phyloP scores from a whole-genome alignment of 176 grass and related monocot species.

The Zoysia pacifica region DNA sequence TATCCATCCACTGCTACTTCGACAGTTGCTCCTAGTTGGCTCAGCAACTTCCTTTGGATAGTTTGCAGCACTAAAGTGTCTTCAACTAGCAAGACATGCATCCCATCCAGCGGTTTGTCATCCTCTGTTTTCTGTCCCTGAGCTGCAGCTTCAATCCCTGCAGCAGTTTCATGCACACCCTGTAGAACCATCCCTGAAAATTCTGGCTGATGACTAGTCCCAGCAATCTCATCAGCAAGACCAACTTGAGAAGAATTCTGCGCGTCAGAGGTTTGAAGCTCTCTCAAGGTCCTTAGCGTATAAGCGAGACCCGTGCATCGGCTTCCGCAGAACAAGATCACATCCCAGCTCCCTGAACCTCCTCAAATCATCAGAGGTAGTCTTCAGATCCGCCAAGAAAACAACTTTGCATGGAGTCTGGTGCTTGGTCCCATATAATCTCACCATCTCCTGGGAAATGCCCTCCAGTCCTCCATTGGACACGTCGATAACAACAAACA shows the following conservation, averaged over 20 bases:
- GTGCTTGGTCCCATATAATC: slow-evolving; percentile 23
- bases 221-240: background rate
- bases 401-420: slow-evolving; percentile 53
- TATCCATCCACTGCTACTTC: slow-evolving; percentile 53
- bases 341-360: slow-evolving; percentile 36
- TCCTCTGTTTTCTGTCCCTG: slow-evolving; percentile 15
- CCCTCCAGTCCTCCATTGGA: slow-evolving; percentile 22
- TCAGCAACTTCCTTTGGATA: slow-evolving; percentile 47
- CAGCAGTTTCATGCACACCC: background rate
- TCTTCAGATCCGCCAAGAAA: slow-evolving; percentile 49
- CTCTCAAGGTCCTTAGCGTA: slow-evolving; percentile 29
- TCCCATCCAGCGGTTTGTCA: slow-evolving; percentile 54
- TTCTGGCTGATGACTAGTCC: background rate
- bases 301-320: slow-evolving; percentile 69
- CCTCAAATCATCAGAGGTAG: slow-evolving; percentile 30
- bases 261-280: slow-evolving; percentile 29
- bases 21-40: slow-evolving; percentile 59
- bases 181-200: background rate
- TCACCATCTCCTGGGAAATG: slow-evolving; percentile 27
- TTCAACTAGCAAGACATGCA: slow-evolving; percentile 61
- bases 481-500: slow-evolving; percentile 59
- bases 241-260: slow-evolving; percentile 7
- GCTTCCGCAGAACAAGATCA: slow-evolving; percentile 61
- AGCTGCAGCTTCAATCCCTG: background rate
- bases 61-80: slow-evolving; percentile 48